These are phyloP conservation scores for Cystobasidium pallidum DNA, from an alignment of 1,284 basidiomycete genomes.

Conservation along the genomic window DNA sequence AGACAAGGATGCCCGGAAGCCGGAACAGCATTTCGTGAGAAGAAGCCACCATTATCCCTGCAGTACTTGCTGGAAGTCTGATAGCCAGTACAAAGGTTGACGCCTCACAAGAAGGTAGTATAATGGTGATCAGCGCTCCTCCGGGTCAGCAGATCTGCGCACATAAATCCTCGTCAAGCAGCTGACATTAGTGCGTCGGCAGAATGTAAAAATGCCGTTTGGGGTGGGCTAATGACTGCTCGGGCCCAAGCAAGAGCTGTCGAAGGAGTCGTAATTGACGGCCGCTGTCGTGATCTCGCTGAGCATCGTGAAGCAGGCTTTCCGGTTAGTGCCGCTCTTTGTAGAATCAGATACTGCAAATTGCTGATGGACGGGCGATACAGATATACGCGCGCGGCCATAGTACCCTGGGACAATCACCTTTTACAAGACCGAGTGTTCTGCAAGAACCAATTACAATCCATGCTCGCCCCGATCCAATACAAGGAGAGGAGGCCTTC, in stretches of 20 bases:
- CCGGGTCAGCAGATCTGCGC: constrained; percentile 60
- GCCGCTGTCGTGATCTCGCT: constrained; percentile 76
- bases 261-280: constrained; percentile 74
- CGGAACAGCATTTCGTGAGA: constrained; percentile 70
- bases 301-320: constrained; percentile 73
- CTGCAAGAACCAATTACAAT: constrained; percentile 76
- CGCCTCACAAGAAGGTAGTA: constrained; percentile 66
- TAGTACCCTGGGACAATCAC: constrained; percentile 83
- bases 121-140: constrained; percentile 80
- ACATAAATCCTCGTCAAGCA: not conserved
- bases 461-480: constrained; percentile 55
- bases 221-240: constrained; percentile 89
- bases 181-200: constrained; percentile 20
- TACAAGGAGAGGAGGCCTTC: constrained; percentile 51
- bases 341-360: not conserved
- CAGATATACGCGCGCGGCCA: constrained; percentile 73
- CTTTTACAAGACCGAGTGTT: constrained; percentile 80
- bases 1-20: constrained; percentile 68
- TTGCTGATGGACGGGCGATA: constrained; percentile 11
- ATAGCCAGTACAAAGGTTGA: constrained; percentile 62
- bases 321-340: constrained; percentile 58
- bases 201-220: constrained; percentile 81
- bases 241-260: constrained; percentile 72
- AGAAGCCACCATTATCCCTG: too few relatives aligned
- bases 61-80: not conserved